Evolutionary conservation across 192 early-diverging fungal genomes (phyloP), one percentile per base, ranked within the genome.

Genomic region (Coemansia sp.): DNA sequence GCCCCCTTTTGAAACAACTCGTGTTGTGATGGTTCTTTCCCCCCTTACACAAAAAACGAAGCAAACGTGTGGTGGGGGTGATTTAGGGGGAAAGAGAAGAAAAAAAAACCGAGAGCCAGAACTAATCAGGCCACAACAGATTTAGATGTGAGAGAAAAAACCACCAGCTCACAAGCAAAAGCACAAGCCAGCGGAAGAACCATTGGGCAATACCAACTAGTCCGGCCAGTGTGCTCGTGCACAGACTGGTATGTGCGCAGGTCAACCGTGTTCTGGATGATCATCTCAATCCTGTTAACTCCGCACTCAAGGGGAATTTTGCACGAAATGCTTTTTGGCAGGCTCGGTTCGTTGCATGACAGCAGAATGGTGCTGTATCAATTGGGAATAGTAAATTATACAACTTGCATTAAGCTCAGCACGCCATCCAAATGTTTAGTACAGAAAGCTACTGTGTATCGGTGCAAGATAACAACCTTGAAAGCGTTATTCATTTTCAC

Each of bases 221-320:
- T 49, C 72, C 76, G 54, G 82, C 71, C 4, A 32, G 61, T 5
- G 49, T 82, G 19, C 15, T 67, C 45, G 65, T 72, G 71, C 32
- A 86, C 69, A 59, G 85, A 87, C 52, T 83, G n/a, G 86, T 87
- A 83, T 18, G 86, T 87, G 22, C 78, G 78, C 32, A 82, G 74
- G 45, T 90, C 91, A 49, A 90, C 80, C 1, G 79, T 85, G 36
- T 68, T 75, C 21, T 87, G 84, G 68, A 90, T 89, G 40, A 88
- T 77, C 6, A 90, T 65, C 64, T 92, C 89, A 64, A 92, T 85
- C 1, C 88, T 89, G 62, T 90, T 89, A 19, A 92, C 85, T n/a
- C 91, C 89, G 88, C 86, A 84, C 11, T 78, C 81, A 12, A 88
- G 69, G 0, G 90, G 76, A 10, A 77, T 63, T 49, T 86, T 75